Evolutionary conservation across 805 yeast species (phyloP), one percentile per base, ranked within the genome.

Genomic region (Starmerella cellae): DNA sequence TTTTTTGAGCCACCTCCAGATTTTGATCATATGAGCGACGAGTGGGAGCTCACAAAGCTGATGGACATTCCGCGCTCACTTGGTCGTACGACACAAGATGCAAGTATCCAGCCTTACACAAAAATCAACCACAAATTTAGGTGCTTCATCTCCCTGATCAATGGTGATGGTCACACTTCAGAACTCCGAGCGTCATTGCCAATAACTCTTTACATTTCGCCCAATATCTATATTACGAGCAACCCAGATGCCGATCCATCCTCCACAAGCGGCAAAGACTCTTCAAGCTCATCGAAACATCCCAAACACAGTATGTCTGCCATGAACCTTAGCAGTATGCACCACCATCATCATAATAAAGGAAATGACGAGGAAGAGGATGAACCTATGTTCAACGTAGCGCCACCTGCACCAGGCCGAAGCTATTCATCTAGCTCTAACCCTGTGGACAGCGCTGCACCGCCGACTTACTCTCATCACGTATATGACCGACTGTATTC

Each of bases 101-200:
- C 88, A 56, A 80, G 76, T 45, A 67, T 91, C 30, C 63, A 70
- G 26, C 69, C 70, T 22, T 73, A 76, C 55, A 69, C 84, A 45
- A 83, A 83, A 59, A 85, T 91, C 13, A 74, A 94, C 43, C 98
- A 91, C 63, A 87, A 85, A 62, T 62, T 91, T 43, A 80, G 83
- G 55, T 82, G 87, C 57, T 76, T 74, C 9, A 74, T 91, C 44
- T 79, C 83, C 1, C 67, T 91, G 49, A 61, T 75, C 32, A 88
- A 91, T 57, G 80, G 93, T 0, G 96, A 85, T 59, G 95, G 95
- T 2, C 97, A 88, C 57, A 77, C 79, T 2, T 83, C 95, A 0
- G 96, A 87, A 59, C 66, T 88, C 39, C 68, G 97, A 26, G 96
- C 96, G 0, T 79, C 95, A 0, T 65, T 88, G 48, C 97, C 97